Conservation (phyloP, 257 asterid species). For the Solanum chilense region DNA sequence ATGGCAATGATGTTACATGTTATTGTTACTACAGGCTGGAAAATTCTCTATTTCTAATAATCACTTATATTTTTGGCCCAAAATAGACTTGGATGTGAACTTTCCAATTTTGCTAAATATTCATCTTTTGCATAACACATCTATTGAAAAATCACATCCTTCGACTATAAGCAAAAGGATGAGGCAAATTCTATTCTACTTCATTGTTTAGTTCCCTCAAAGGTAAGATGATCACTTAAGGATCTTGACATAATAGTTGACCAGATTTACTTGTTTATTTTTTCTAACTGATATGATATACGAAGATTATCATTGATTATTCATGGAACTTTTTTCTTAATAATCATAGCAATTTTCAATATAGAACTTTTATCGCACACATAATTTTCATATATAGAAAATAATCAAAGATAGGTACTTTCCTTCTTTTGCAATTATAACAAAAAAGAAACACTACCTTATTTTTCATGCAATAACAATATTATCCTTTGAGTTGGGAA, state of each 20-base stretch:
- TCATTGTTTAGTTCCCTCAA: background rate
- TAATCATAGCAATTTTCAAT: background rate
- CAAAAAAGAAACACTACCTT: background rate
- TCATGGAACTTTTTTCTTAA: background rate
- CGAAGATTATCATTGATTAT: background rate
- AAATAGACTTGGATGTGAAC: background rate
- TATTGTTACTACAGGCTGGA: slow-evolving; percentile 15
- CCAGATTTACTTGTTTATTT: background rate
- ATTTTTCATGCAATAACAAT: background rate
- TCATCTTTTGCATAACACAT: background rate
- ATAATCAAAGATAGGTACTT: background rate
- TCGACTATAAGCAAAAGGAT: background rate
- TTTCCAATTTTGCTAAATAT: background rate
- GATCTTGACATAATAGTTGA: background rate
- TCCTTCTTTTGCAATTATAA: background rate
- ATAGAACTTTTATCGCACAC: background rate
- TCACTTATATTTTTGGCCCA: background rate
- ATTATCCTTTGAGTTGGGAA: background rate
- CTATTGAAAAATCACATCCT: background rate
- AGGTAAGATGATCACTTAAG: background rate
- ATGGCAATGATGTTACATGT: background rate
- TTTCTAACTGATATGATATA: background rate
- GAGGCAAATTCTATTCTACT: background rate
- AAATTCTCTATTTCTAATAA: background rate
- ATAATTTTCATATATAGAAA: background rate